These are phyloP conservation scores for Pyrenophora graminea DNA, from an alignment of 2,329 filamentous ascomycete genomes.

Conservation along the genomic window DNA sequence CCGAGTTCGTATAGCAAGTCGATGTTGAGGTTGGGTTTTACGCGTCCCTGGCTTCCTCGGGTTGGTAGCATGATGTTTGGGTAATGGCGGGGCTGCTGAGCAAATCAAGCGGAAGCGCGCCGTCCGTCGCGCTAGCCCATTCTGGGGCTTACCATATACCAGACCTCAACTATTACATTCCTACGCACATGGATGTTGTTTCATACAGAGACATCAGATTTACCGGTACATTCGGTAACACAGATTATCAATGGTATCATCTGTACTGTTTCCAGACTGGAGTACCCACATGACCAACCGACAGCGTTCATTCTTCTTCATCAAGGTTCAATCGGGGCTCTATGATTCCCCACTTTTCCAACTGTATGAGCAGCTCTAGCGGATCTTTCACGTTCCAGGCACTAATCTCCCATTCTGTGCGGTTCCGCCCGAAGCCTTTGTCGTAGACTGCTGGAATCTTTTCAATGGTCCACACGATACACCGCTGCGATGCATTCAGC, in stretches of 20 bases:
- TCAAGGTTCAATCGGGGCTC: conserved; percentile 26
- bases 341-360: conserved; percentile 32
- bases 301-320: conserved; percentile 21
- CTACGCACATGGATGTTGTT: background rate
- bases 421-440: conserved; percentile 14
- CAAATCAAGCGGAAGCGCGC: conserved; percentile 6
- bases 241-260: background rate
- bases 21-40: background rate
- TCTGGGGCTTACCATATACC: background rate
- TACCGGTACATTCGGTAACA: background rate
- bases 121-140: background rate
- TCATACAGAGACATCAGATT: background rate
- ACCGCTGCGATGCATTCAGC: conserved; percentile 22
- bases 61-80: background rate
- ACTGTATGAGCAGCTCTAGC: conserved; percentile 26
- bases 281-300: too few relatives aligned
- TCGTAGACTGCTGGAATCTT: conserved; percentile 30
- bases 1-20: background rate
- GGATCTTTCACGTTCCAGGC: conserved; percentile 31
- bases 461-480: conserved; percentile 33
- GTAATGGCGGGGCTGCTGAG: conserved; percentile 7
- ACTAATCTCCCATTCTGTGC: conserved; percentile 33
- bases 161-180: background rate
- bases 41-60: too few relatives aligned
- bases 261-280: too few relatives aligned